Percentiles rank a stretch among this genome's conserved stretches.
These are phyloP conservation scores for Pueraria montana DNA, from an alignment of 306 rosid species.

Conservation along the genomic window DNA sequence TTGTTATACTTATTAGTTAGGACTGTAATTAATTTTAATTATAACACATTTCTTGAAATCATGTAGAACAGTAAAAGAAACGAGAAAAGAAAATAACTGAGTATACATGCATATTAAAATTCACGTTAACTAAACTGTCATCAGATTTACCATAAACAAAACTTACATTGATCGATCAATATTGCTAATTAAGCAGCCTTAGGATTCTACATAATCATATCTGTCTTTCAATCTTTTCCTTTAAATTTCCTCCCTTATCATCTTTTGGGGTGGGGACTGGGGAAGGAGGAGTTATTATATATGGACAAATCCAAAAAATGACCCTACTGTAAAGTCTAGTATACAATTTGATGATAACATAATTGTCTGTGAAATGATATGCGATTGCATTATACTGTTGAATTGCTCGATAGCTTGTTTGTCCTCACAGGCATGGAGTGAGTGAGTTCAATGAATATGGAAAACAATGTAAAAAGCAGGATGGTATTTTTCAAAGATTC, in stretches of 20 bases:
- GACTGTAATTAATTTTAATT: not conserved
- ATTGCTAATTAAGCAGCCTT: too few species aligned
- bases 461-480: constrained; percentile 14
- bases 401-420: constrained; percentile 22
- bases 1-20: too few species aligned
- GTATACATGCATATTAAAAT: too few species aligned
- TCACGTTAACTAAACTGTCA: not conserved
- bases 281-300: not conserved
- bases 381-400: constrained; percentile 4
- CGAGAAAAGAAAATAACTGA: not conserved
- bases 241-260: constrained; percentile 20
- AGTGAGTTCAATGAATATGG: constrained; percentile 51
- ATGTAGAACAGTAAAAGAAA: not conserved
- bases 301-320: constrained; percentile 32
- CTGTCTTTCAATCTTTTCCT: not conserved
- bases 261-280: constrained; percentile 18
- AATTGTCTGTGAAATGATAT: constrained; percentile 20
- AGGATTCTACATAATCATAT: constrained; percentile 17
- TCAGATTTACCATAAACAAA: not conserved
- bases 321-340: constrained; percentile 9
- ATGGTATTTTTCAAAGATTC: constrained; percentile 32
- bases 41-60: not conserved
- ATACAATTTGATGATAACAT: constrained; percentile 7
- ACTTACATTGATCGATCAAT: not conserved
- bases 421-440: not conserved